Percentiles rank a stretch among this genome's conserved stretches.
Conservation (phyloP, 306 rosid species). For the Rosa lucieae region DNA sequence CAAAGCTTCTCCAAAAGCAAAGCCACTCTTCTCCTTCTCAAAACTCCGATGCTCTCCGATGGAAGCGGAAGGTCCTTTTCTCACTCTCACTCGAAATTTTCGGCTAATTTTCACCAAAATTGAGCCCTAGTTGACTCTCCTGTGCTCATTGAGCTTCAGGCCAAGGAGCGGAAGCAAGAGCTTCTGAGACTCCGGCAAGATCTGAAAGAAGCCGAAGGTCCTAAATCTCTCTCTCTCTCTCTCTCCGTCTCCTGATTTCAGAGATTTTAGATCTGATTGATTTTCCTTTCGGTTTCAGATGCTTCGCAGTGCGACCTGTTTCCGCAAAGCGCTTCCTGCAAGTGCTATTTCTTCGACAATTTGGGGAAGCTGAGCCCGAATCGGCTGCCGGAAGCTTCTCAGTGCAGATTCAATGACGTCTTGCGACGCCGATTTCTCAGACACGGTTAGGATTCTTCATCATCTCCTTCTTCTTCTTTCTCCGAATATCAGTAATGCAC, state of each 20-base stretch:
- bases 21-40: conserved; percentile 17
- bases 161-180: conserved; percentile 89
- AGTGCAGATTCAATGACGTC: conserved; percentile 69
- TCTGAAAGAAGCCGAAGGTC: conserved; percentile 80
- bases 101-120: neutral
- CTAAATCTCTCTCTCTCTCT: neutral
- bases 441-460: conserved; percentile 51
- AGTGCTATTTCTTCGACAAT: conserved; percentile 79
- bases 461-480: neutral
- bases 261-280: neutral
- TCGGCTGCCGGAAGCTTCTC: conserved; percentile 35
- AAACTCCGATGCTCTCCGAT: conserved; percentile 65
- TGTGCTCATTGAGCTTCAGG: conserved; percentile 43
- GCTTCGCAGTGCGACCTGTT: conserved; percentile 64
- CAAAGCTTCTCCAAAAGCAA: conserved; percentile 44
- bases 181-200: conserved; percentile 69
- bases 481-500: neutral
- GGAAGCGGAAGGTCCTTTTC: conserved; percentile 84
- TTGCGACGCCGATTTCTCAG: conserved; percentile 89
- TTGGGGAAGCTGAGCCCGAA: conserved; percentile 53
- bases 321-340: conserved; percentile 76
- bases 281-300: conserved; percentile 45
- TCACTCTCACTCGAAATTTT: neutral
- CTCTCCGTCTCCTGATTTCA: neutral
- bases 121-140: conserved; percentile 11